Evolutionary conservation across 2,329 filamentous ascomycete genomes (phyloP).

Genomic region (Penicillium sclerotiorum): DNA sequence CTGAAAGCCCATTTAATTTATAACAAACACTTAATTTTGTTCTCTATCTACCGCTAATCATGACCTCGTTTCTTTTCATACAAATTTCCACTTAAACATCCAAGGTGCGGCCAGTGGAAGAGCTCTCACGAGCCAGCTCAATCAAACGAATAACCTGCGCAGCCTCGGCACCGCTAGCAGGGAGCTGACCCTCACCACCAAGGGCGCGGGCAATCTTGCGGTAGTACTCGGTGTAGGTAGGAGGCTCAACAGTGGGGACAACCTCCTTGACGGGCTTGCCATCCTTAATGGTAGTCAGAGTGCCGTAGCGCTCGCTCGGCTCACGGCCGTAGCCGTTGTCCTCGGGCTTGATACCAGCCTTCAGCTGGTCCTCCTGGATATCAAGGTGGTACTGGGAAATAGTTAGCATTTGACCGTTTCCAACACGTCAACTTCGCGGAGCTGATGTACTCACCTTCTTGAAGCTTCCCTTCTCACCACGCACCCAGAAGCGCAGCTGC

Average conservation of each 20-base stretch:
- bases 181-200: slow-evolving; percentile 55
- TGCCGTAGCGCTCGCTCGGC: slow-evolving; percentile 58
- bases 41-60: slow-evolving; percentile 14
- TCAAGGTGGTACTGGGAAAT: slow-evolving; percentile 60
- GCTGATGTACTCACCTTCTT: slow-evolving; percentile 60
- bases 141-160: slow-evolving; percentile 59
- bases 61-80: slow-evolving; percentile 20
- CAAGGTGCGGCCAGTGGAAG: slow-evolving; percentile 53
- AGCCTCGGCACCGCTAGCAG: slow-evolving; percentile 57
- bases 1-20: neutral
- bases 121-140: slow-evolving; percentile 59
- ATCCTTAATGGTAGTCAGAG: slow-evolving; percentile 59
- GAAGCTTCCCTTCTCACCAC: slow-evolving; percentile 73
- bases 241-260: slow-evolving; percentile 62
- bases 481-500: slow-evolving; percentile 76
- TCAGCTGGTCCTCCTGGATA: slow-evolving; percentile 74
- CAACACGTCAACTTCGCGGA: neutral
- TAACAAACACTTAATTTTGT: neutral
- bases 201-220: slow-evolving; percentile 56
- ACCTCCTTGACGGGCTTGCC: slow-evolving; percentile 55
- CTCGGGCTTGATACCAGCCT: slow-evolving; percentile 62
- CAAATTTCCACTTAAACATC: slow-evolving; percentile 29
- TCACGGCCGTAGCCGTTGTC: slow-evolving; percentile 69
- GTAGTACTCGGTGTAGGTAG: slow-evolving; percentile 73
- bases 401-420: neutral